Evolutionary conservation across 108 stramenopile species (phyloP).

Genomic region (Hondaea fermentalgiana): DNA sequence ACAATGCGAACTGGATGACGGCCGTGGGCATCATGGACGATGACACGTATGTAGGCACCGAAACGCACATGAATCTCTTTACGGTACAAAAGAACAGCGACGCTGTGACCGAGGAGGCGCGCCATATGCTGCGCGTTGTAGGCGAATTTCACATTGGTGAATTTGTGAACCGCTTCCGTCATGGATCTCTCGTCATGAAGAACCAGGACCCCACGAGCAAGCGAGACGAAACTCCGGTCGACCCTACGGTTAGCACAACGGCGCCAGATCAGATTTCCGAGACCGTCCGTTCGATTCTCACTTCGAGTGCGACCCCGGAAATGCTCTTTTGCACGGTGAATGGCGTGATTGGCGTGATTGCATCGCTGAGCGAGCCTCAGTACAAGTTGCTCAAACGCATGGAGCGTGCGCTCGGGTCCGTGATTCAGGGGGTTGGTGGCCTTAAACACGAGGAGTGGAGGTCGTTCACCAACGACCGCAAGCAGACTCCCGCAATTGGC

Average conservation of each 20-base stretch:
- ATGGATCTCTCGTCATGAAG: constrained; percentile 82
- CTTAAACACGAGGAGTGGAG: constrained; percentile 73
- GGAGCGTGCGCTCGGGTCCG: constrained; percentile 59
- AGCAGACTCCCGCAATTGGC: constrained; percentile 57
- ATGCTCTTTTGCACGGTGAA: constrained; percentile 85
- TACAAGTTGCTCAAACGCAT: constrained; percentile 71
- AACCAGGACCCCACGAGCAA: background rate
- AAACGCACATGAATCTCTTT: constrained; percentile 82
- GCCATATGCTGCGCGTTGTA: constrained; percentile 71
- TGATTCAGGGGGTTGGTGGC: constrained; percentile 72
- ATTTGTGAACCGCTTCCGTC: constrained; percentile 81
- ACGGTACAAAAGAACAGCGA: constrained; percentile 67
- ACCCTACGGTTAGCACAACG: background rate
- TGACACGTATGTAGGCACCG: constrained; percentile 79
- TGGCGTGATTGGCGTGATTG: constrained; percentile 78
- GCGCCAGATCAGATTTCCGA: background rate
- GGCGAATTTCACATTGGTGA: constrained; percentile 92
- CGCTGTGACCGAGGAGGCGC: constrained; percentile 71
- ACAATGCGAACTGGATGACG: constrained; percentile 86
- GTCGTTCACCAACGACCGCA: constrained; percentile 59
- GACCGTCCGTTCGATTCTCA: constrained; percentile 25
- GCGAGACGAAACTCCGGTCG: constrained; percentile 5
- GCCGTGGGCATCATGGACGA: constrained; percentile 82
- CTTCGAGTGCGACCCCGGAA: constrained; percentile 4
- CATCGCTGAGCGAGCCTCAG: constrained; percentile 70